Percentiles rank a stretch among this genome's conserved stretches.
Evolutionary conservation across 176 grass and related monocot genomes (phyloP).

Genomic region (Otatea glauca): DNA sequence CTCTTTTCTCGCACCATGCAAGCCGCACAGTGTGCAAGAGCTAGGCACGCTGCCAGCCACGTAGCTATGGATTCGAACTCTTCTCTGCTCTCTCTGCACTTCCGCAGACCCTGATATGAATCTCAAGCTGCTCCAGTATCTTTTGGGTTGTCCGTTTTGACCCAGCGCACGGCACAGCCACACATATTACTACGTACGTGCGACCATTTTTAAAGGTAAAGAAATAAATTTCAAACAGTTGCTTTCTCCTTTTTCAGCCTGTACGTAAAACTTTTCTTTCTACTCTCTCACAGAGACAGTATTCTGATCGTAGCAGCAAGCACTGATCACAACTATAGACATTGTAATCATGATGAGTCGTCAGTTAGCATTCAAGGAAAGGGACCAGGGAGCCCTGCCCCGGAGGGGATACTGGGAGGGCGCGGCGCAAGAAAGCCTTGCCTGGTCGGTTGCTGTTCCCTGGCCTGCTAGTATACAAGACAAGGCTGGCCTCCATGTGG

Average conservation of each 20-base stretch:
- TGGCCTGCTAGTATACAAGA: slow-evolving; percentile 48
- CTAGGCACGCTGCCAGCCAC: not conserved
- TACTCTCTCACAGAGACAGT: not conserved
- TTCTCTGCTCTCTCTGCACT: not conserved
- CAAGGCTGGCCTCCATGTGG: slow-evolving; percentile 46
- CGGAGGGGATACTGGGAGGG: not conserved
- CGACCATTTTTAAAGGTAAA: slow-evolving; percentile 25
- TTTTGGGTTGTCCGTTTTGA: slow-evolving; percentile 26
- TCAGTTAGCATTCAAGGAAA: slow-evolving; percentile 31
- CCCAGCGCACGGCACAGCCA: not conserved
- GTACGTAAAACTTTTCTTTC: slow-evolving; percentile 29
- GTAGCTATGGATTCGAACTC: not conserved
- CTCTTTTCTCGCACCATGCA: not conserved
- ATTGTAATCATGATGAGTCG: slow-evolving; percentile 36
- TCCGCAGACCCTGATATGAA: not conserved
- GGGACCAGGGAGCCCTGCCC: not conserved
- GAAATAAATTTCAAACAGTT: slow-evolving; percentile 20
- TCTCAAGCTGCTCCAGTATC: not conserved
- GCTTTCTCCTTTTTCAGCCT: slow-evolving; percentile 6
- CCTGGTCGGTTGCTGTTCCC: slow-evolving; percentile 27
- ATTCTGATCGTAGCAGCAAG: slow-evolving; percentile 1
- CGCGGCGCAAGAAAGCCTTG: slow-evolving; percentile 1
- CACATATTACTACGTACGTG: not conserved
- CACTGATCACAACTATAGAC: slow-evolving; percentile 30
- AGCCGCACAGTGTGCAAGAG: not conserved